Base-by-base conservation (phyloP, 148 eudicot species). In the Bassia scoparia region DNA sequence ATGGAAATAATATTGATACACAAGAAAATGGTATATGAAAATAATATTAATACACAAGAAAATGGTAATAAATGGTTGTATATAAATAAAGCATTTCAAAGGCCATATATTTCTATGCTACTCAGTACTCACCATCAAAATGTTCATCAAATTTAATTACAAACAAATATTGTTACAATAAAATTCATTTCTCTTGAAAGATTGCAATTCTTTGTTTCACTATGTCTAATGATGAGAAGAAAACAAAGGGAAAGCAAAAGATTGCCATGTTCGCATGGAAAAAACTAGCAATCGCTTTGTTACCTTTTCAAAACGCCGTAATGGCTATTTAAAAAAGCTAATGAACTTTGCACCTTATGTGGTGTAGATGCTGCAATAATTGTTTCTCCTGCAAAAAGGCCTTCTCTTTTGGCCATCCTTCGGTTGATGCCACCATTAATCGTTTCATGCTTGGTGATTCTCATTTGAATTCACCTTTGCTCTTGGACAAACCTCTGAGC, bases 311-410 rank as follows among this genome's bases (percentile, higher is more conserved):
- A 80, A 80, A n/a, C 72, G 80, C 1, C 74, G 79, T 5, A 0
- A 44, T 2, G 79, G 79, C 16, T 80, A 1, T 80, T 80, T 24
- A 80, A 80, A 41, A 76, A 80, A 48, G 65, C 74, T 0, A 60
- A 73, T 33, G 83, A 80, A 15, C 38, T 80, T 0, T 80, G 83
- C 73, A 80, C 83, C 6, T 48, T 76, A 11, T 67, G 74, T 41
- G 70, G 66, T 30, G 77, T 59, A 13, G 48, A 76, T 33, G 60
- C 20, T 3, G 58, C 56, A 0, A 5, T 67, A 11, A 35, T 80
- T 29, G 77, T 72, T 4, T 67, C 61, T 58, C 76, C 83, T 0
- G 77, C 83, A 29, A 4, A 21, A 76, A 76, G 62, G 23, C 58
- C 50, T 80, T 37, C 30, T 60, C 83, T 50, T 76, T 66, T 33